phyloP scores from a whole-genome alignment of 768 basidiomycete genomes.

The Cystobasidium tubakii region DNA sequence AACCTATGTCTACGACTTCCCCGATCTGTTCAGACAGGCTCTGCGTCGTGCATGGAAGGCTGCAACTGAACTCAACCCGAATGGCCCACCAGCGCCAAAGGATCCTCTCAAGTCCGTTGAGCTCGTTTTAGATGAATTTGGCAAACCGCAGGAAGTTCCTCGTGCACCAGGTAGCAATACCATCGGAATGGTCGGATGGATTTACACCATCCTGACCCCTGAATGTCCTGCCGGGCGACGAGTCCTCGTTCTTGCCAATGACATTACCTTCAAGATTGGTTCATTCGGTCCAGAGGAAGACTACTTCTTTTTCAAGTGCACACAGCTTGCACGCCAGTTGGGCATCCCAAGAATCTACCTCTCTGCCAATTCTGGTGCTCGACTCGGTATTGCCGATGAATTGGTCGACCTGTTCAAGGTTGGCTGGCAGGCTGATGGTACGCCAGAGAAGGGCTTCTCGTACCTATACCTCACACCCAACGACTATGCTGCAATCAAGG shows the following conservation, averaged over 20 bases:
- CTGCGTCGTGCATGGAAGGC: slow-evolving; percentile 81
- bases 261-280: slow-evolving; percentile 97
- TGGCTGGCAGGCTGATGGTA: slow-evolving; percentile 74
- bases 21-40: slow-evolving; percentile 95
- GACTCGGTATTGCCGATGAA: slow-evolving; percentile 93
- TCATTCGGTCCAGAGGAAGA: slow-evolving; percentile 95
- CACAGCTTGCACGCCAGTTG: slow-evolving; percentile 78
- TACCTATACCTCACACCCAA: slow-evolving; percentile 94
- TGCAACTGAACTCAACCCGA: slow-evolving; percentile 57
- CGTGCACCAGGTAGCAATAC: slow-evolving; percentile 88
- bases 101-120: slow-evolving; percentile 75
- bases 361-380: slow-evolving; percentile 97
- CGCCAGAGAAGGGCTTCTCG: slow-evolving; percentile 89
- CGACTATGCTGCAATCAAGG: slow-evolving; percentile 78
- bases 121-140: slow-evolving; percentile 87
- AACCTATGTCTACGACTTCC: slow-evolving; percentile 99
- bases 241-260: slow-evolving; percentile 87
- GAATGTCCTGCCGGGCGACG: slow-evolving; percentile 84
- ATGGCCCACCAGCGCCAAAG: slow-evolving; percentile 68
- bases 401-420: slow-evolving; percentile 76
- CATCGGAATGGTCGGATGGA: slow-evolving; percentile 97
- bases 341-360: slow-evolving; percentile 94
- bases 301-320: slow-evolving; percentile 90
- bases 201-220: slow-evolving; percentile 83
- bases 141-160: slow-evolving; percentile 81